These are phyloP conservation scores for Dactylellina cionopaga DNA, from an alignment of 2,329 filamentous ascomycete genomes.

Conservation along the genomic window DNA sequence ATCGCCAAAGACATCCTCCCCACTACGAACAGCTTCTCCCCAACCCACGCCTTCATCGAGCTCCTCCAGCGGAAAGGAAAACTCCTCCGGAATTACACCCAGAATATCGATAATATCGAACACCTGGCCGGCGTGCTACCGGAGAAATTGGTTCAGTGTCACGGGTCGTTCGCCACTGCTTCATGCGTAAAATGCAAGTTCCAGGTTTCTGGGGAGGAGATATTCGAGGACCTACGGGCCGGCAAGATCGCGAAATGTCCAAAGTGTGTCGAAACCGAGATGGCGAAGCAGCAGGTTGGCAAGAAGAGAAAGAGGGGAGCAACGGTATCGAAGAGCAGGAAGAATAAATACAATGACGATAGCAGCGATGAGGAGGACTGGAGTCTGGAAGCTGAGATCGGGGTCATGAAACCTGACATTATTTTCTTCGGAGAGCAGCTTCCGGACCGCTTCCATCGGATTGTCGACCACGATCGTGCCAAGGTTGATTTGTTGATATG, in stretches of 20 bases:
- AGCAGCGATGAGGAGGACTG: slow-evolving; percentile 56
- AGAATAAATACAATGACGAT: slow-evolving; percentile 56
- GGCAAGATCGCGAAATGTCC: slow-evolving; percentile 80
- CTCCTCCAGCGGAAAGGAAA: slow-evolving; percentile 88
- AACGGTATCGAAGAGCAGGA: slow-evolving; percentile 45
- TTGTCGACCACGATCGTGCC: slow-evolving; percentile 82
- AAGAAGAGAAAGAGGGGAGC: slow-evolving; percentile 62
- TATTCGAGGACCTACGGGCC: slow-evolving; percentile 81
- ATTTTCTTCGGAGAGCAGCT: slow-evolving; percentile 85
- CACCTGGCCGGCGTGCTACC: slow-evolving; percentile 81
- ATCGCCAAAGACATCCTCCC: slow-evolving; percentile 92
- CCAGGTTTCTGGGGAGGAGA: slow-evolving; percentile 76
- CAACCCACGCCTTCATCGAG: slow-evolving; percentile 92
- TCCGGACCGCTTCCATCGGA: slow-evolving; percentile 81
- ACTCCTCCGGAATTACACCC: slow-evolving; percentile 94
- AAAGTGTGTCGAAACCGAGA: slow-evolving; percentile 72
- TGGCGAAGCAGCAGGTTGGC: slow-evolving; percentile 67
- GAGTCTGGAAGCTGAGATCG: slow-evolving; percentile 60
- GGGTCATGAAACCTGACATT: slow-evolving; percentile 60
- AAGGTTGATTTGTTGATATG: slow-evolving; percentile 89
- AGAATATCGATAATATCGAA: slow-evolving; percentile 98
- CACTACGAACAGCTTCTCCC: slow-evolving; percentile 80
- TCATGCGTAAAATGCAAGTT: slow-evolving; percentile 84
- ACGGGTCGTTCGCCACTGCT: slow-evolving; percentile 93
- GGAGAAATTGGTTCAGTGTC: slow-evolving; percentile 91